Conservation (phyloP, 202 grass and related monocot species). For the Digitaria exilis region DNA sequence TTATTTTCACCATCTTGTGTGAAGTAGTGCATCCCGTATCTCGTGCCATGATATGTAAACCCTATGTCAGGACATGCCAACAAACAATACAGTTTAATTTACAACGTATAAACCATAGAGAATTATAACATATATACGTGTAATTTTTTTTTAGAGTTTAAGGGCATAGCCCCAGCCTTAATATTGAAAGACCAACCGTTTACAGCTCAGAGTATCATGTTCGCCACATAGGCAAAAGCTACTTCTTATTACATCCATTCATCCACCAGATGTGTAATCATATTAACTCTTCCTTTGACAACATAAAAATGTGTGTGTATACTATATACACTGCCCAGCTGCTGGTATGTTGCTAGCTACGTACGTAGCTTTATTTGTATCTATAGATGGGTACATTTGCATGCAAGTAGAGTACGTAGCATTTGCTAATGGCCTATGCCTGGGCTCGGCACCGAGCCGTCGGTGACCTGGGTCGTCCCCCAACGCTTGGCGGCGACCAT, state of each 20-base stretch:
- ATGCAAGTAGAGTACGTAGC: not conserved
- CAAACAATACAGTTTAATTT: no score
- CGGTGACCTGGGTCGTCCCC: not conserved
- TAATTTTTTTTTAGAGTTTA: no score
- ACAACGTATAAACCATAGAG: no score
- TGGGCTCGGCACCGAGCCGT: conserved; percentile 30
- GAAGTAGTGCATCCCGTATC: no score
- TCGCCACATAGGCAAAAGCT: no score
- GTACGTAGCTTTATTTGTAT: not conserved
- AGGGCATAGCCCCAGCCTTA: no score
- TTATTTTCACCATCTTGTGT: not conserved
- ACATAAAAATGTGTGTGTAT: not conserved
- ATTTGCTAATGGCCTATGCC: not conserved
- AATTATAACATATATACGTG: no score
- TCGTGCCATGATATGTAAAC: not conserved
- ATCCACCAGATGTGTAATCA: no score
- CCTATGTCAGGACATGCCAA: not conserved
- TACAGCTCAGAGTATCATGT: no score
- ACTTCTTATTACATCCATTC: no score
- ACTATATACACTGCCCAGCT: not conserved
- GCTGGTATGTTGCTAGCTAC: not conserved
- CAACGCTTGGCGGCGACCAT: not conserved
- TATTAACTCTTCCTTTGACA: not conserved
- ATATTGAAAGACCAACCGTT: no score
- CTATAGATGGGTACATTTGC: not conserved